A percentile compares a stretch with the other conserved stretches of the same genome.
These are phyloP conservation scores for Rhazya stricta DNA, from an alignment of 257 asterid species.

Conservation along the genomic window DNA sequence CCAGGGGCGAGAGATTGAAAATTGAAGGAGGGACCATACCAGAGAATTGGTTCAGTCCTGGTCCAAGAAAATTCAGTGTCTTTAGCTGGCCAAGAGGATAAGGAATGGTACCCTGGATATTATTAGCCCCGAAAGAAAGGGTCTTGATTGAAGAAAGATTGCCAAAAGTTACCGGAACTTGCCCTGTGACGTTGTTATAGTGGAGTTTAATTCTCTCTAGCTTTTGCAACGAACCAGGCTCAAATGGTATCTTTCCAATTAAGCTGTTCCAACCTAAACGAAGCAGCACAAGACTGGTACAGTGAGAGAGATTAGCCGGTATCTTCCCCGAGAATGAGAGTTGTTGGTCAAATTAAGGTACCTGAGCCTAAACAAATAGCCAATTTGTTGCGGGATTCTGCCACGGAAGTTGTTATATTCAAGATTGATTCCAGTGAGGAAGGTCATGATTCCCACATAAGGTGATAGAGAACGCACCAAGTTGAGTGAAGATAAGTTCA, in stretches of 20 bases:
- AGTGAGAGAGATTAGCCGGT: conserved; percentile 16
- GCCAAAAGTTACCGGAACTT: conserved; percentile 13
- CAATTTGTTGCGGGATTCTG: conserved; percentile 18
- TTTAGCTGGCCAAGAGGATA: conserved; percentile 14
- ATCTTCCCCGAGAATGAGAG: conserved; percentile 19
- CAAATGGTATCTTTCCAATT: conserved; percentile 16
- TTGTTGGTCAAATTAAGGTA: conserved; percentile 19
- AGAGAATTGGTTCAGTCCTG: conserved; percentile 17
- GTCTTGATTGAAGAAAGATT: conserved; percentile 19
- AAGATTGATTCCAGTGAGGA: conserved; percentile 15
- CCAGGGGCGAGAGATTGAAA: conserved; percentile 22
- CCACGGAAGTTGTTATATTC: conserved; percentile 18
- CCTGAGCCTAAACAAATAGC: conserved; percentile 14
- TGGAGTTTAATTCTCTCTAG: conserved; percentile 18
- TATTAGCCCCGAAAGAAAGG: conserved; percentile 18
- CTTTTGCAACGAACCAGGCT: conserved; percentile 16
- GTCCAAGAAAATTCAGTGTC: conserved; percentile 18
- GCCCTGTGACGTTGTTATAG: conserved; percentile 15
- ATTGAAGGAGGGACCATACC: conserved; percentile 21
- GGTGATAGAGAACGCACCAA: conserved; percentile 17
- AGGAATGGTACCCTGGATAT: conserved; percentile 13
- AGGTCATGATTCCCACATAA: conserved; percentile 19
- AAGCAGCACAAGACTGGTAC: conserved; percentile 18
- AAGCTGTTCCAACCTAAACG: conserved; percentile 25
- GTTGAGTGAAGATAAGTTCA: conserved; percentile 13